phyloP scores from a whole-genome alignment of 1,139 yeast genomes.

The Geotrichum siamense region DNA sequence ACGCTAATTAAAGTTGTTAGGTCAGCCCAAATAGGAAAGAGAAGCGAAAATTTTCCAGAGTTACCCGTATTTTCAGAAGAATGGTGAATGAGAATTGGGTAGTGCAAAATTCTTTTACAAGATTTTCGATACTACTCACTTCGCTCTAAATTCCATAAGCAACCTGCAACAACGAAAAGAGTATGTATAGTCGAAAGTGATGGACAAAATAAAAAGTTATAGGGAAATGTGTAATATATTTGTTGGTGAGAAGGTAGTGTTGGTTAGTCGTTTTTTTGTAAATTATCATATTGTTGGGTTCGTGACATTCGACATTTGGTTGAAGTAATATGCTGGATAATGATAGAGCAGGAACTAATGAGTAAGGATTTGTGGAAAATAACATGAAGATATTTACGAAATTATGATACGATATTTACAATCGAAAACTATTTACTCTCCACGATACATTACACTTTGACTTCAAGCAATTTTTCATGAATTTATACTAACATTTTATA shows the following conservation, averaged over 20 bases:
- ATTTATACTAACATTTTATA: constrained; percentile 6
- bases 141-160: constrained; percentile 11
- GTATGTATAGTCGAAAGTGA: constrained; percentile 10
- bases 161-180: constrained; percentile 17
- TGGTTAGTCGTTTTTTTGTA: background rate
- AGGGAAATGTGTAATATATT: background rate
- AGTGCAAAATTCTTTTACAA: constrained; percentile 9
- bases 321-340: background rate
- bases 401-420: background rate
- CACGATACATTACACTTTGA: background rate
- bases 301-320: background rate
- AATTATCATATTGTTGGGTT: background rate
- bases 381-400: background rate
- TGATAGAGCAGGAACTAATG: background rate
- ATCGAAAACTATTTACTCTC: background rate
- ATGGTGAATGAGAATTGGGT: constrained; percentile 5
- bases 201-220: background rate
- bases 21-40: background rate
- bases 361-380: background rate
- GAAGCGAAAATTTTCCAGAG: background rate
- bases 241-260: background rate
- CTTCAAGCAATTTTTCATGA: background rate
- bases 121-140: constrained; percentile 14
- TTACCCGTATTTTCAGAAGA: background rate
- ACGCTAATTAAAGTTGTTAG: no score